Evolutionary conservation across 768 basidiomycete species (phyloP), one percentile per base, ranked within the genome.

Genomic region (Russula vinacea): DNA sequence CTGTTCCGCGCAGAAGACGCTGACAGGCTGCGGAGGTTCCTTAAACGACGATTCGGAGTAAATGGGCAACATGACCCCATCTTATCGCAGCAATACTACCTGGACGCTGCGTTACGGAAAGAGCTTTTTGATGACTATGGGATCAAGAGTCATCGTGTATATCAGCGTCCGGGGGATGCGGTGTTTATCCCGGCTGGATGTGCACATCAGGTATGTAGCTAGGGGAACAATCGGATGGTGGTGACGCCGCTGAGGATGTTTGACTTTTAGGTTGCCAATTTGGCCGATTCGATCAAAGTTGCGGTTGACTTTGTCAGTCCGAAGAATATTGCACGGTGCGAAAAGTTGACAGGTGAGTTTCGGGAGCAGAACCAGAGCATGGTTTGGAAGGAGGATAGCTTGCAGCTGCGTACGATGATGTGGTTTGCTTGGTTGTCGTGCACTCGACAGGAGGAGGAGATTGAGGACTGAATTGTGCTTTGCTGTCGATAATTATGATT

Each of bases 121-220:
- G 83, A 88, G 73, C 76, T 98, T 45, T 88, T 72, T 69, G 82
- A 85, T 4, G 75, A 84, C 67, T 79, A 80, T 62, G 87, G 87
- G 2, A 91, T 98, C 33, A 83, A 77, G 76, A 89, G 90, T 66
- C 88, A 86, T 76, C 78, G 94, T 60, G 81, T 98, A 22, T 95
- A 94, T 74, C 96, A 98, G 75, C 82, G 83, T 68, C 91, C 92
- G 3, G 94, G 94, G 22, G 90, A 98, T 71, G 95, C 93, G 0
- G 87, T 98, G 14, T 94, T 97, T 74, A 93, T 98, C 65, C 95
- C 95, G 16, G 95, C 95, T 4, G 95, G 93, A 26, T 94, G 90
- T 74, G 90, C 90, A 0, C 92, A 94, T 74, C 92, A 94, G 84
- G 91, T 90, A 58, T 58, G 82, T 71, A 51, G 5, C 33, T 17